These are phyloP conservation scores for Cadophora sp. DNA, from an alignment of 2,329 filamentous ascomycete species.

Conservation along the genomic window DNA sequence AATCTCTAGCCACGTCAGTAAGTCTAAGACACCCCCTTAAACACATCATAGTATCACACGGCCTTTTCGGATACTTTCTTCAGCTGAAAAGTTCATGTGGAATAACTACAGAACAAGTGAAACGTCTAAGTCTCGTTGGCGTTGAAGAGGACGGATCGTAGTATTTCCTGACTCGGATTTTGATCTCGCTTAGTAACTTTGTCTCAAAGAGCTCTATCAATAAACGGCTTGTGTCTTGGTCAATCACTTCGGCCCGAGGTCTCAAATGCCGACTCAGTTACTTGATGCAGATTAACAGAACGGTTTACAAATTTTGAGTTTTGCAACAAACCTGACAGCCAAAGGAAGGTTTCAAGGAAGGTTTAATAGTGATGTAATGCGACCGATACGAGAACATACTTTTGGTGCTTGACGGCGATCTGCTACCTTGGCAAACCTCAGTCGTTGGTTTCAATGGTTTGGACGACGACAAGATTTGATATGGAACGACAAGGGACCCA, in stretches of 20 bases:
- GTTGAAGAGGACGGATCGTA: not conserved
- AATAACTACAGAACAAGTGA: not conserved
- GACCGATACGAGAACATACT: not conserved
- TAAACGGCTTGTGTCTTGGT: not conserved
- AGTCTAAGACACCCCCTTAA: not conserved
- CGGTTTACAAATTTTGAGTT: too few relatives aligned
- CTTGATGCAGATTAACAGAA: conserved; percentile 1
- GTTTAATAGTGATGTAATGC: not conserved
- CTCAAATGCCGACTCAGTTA: not conserved
- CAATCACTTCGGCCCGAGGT: not conserved
- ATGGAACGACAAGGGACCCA: not conserved
- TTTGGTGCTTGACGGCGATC: not conserved
- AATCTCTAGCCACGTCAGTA: not conserved
- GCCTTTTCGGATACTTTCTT: not conserved
- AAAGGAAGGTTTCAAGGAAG: too few relatives aligned
- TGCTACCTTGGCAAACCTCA: not conserved
- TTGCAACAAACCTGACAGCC: too few relatives aligned
- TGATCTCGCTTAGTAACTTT: not conserved
- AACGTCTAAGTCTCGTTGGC: not conserved
- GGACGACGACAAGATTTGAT: not conserved
- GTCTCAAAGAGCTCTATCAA: not conserved
- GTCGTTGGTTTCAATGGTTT: not conserved
- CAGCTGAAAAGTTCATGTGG: conserved; percentile 1
- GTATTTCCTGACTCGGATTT: not conserved
- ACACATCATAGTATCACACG: not conserved